Base-by-base conservation (phyloP, 495 filamentous ascomycete genomes). In the Talaromyces borbonicus region DNA sequence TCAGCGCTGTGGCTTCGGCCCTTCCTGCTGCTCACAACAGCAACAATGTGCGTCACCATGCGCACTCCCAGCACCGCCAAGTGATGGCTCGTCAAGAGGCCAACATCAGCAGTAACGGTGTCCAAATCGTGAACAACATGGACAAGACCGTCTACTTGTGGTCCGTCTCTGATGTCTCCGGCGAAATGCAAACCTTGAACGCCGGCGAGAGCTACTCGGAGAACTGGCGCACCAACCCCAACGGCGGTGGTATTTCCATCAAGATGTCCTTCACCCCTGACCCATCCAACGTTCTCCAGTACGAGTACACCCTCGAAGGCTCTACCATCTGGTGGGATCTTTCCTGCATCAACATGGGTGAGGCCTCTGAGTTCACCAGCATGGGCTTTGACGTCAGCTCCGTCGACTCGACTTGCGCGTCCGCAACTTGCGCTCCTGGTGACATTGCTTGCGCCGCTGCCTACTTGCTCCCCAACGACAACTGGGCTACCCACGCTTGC, bases 401-500 rank as follows among this genome's bases (percentile, higher is more conserved):
- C 40, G 55, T 60, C 9, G 39, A 37, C 31, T 25, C 8, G 8
- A 48, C 56, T 43, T 72, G 68, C 58, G 65, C 62, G 26, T 41
- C 52, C 25, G 66, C 65, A 24, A 55, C 60, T 48, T 72, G 68
- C 56, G 35, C 47, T 30, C 60, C 68, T 30, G 65, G 65, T 29
- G 63, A 69, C 41, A 23, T 46, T 24, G 44, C 51, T 29, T 72
- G 68, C 51, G 52, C 59, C 16, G 63, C 60, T 43, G 66, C 68
- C 32, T 72, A 69, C 58, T 56, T 68, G 52, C 44, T 60, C 48
- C 63, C 65, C 14, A 56, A 58, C 22, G 66, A 69, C 54, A 56
- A 72, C 59, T 56, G 65, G 24, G 68, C 66, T 41, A 72, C 66
- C 29, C 68, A 69, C 56, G 62, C 65, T 42, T 72, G 68, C 61